Percentiles rank a stretch among this genome's conserved stretches.
Evolutionary conservation across 768 basidiomycete species (phyloP).

Genomic region (Suillus sp.): DNA sequence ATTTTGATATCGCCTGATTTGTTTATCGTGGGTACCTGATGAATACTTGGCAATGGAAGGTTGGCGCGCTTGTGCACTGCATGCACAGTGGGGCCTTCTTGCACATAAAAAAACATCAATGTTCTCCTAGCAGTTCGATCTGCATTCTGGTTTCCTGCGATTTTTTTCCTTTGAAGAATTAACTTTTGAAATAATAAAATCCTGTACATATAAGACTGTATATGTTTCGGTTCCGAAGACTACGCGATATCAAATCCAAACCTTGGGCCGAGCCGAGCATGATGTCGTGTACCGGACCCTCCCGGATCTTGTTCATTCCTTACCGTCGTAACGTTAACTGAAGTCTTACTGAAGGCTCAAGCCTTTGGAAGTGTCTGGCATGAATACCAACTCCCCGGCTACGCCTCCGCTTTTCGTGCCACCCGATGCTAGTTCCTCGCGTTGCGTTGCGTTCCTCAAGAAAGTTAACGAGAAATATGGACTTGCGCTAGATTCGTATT

Average conservation of each 20-base stretch:
- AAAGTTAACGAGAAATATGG: conserved; percentile 51
- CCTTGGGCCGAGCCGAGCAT: neutral
- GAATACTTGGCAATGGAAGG: no score
- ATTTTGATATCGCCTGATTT: conserved; percentile 4
- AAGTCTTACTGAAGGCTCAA: neutral
- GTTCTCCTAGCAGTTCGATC: neutral
- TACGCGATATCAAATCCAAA: neutral
- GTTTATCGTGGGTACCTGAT: no score
- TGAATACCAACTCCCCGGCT: neutral
- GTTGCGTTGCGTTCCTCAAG: conserved; percentile 50
- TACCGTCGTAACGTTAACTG: no score
- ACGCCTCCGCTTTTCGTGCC: conserved; percentile 43
- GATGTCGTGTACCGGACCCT: neutral
- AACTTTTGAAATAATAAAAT: neutral
- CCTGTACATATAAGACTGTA: neutral
- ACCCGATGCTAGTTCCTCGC: conserved; percentile 41
- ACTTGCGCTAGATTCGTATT: conserved; percentile 52
- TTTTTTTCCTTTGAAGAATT: neutral
- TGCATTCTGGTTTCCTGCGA: neutral
- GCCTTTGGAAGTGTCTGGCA: neutral
- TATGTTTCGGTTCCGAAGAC: conserved; percentile 4
- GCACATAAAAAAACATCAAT: neutral
- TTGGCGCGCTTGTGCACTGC: neutral
- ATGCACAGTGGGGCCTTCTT: neutral
- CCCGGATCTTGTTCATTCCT: conserved; percentile 1